These are phyloP conservation scores for Cnidoscolus chayamansa DNA, from an alignment of 441 rosid genomes.

Conservation along the genomic window DNA sequence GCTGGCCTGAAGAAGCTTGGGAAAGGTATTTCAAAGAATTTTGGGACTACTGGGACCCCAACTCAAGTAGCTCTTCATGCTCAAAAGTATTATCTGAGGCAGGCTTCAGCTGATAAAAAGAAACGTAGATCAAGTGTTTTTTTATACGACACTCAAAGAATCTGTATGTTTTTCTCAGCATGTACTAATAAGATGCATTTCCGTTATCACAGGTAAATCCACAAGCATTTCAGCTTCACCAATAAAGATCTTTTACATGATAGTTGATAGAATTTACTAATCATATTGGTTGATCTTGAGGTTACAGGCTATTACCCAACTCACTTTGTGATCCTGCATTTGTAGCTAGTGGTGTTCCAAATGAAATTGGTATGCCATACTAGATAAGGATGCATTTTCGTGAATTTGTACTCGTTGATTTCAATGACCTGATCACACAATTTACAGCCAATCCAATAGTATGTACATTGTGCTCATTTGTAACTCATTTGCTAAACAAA, in stretches of 20 bases:
- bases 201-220: neutral
- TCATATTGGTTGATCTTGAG: neutral
- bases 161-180: slow-evolving; percentile 20
- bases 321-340: slow-evolving; percentile 14
- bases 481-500: neutral
- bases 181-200: neutral
- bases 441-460: neutral
- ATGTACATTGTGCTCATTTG: no score
- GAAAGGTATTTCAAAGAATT: slow-evolving; percentile 59
- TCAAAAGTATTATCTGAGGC: slow-evolving; percentile 63
- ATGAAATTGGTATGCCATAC: slow-evolving; percentile 9
- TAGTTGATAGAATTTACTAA: neutral
- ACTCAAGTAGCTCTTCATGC: slow-evolving; percentile 80
- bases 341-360: slow-evolving; percentile 6
- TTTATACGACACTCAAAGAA: slow-evolving; percentile 45
- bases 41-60: slow-evolving; percentile 53
- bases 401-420: neutral
- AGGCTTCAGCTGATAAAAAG: slow-evolving; percentile 34
- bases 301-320: slow-evolving; percentile 17
- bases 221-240: slow-evolving; percentile 22
- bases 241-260: neutral
- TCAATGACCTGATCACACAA: neutral
- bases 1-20: slow-evolving; percentile 50
- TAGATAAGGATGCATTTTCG: slow-evolving; percentile 18
- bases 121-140: slow-evolving; percentile 58